Conservation (phyloP, 345 rosid genomes). For the Citrus trifoliata region DNA sequence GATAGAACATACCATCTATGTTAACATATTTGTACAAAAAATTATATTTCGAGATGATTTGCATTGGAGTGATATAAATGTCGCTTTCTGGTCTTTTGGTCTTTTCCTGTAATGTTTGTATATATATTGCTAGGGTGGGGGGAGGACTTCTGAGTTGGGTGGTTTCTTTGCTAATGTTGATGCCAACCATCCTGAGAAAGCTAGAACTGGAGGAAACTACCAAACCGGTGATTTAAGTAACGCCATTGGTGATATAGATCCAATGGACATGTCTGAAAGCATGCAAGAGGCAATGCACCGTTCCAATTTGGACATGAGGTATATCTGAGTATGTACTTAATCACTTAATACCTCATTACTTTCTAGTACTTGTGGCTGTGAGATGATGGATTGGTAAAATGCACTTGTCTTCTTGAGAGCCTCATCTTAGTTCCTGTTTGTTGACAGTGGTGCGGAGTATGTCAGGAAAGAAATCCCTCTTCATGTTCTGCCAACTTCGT, state of each 20-base stretch:
- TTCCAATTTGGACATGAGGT: conserved; percentile 95
- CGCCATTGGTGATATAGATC: conserved; percentile 51
- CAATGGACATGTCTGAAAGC: conserved; percentile 96
- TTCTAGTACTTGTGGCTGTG: not conserved
- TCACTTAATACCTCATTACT: conserved; percentile 9
- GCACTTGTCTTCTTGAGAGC: conserved; percentile 8
- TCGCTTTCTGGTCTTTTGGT: not conserved
- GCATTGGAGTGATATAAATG: not conserved
- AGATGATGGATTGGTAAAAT: not conserved
- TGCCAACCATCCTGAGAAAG: conserved; percentile 51
- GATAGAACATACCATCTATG: not conserved
- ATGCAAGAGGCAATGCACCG: conserved; percentile 99
- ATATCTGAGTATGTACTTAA: conserved; percentile 31
- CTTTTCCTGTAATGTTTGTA: conserved; percentile 18
- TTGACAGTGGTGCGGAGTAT: conserved; percentile 78
- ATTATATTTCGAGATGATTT: not conserved
- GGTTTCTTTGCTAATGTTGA: conserved; percentile 76
- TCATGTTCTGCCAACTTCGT: conserved; percentile 65
- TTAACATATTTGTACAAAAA: not conserved
- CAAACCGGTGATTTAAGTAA: conserved; percentile 35
- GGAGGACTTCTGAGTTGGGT: conserved; percentile 64
- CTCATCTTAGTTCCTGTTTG: conserved; percentile 27
- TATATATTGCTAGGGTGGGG: conserved; percentile 52
- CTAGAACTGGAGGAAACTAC: conserved; percentile 41
- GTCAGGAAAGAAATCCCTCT: conserved; percentile 86